These are phyloP conservation scores for Aspergillus sp. DNA, from an alignment of 2,329 filamentous ascomycete genomes.

Conservation along the genomic window DNA sequence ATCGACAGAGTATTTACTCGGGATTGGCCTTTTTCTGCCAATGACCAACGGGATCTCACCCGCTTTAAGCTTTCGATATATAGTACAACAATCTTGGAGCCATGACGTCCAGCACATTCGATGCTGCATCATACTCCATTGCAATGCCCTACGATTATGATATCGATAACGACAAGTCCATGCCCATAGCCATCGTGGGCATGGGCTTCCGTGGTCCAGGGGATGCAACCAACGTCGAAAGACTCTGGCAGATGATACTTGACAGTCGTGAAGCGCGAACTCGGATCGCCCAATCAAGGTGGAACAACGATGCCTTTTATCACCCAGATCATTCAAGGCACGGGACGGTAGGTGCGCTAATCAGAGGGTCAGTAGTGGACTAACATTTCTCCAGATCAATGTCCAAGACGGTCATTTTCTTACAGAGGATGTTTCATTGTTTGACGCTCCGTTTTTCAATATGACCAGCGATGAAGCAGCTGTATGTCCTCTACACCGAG, in stretches of 20 bases:
- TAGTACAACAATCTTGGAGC: no score
- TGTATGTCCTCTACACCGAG: conserved; percentile 6
- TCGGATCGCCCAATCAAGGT: conserved; percentile 12
- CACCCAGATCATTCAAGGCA: conserved; percentile 19
- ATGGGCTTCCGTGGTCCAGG: conserved; percentile 20
- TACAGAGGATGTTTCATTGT: conserved; percentile 17
- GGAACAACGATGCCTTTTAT: conserved; percentile 19
- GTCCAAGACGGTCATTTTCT: conserved; percentile 22
- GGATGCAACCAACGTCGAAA: conserved; percentile 13
- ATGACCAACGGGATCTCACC: no score
- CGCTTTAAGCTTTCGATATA: no score
- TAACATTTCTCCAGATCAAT: conserved; percentile 13
- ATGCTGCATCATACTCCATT: no score
- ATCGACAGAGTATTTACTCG: no score
- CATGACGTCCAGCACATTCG: no score
- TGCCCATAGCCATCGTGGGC: conserved; percentile 21
- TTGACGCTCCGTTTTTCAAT: conserved; percentile 32
- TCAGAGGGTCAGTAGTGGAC: not conserved
- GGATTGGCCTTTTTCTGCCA: no score
- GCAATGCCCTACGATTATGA: no score
- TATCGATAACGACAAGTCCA: conserved; percentile 2
- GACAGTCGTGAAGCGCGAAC: conserved; percentile 15
- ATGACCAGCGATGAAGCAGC: conserved; percentile 25
- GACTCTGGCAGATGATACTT: conserved; percentile 18
- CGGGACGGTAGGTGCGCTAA: conserved; percentile 14